Evolutionary conservation across 148 eudicot genomes (phyloP).

Genomic region (Camellia granthamiana): DNA sequence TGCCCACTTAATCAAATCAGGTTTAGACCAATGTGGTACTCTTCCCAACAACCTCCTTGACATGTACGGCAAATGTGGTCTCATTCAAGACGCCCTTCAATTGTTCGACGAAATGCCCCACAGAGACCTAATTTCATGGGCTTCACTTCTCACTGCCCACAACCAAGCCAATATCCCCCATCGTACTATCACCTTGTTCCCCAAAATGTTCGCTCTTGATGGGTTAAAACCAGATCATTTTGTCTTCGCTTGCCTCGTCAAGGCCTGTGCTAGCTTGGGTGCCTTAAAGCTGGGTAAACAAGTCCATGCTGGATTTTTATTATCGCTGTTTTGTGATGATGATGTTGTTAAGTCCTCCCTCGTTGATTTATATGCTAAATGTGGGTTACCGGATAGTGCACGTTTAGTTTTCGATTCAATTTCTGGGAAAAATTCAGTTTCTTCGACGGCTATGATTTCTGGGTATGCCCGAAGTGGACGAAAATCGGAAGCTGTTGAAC

Average conservation of each 20-base stretch:
- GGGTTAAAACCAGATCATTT: slow-evolving; percentile 36
- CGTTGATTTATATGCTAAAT: slow-evolving; percentile 71
- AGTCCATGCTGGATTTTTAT: slow-evolving; percentile 58
- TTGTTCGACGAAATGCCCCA: no score
- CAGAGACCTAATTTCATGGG: slow-evolving; percentile 42
- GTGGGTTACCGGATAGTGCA: slow-evolving; percentile 48
- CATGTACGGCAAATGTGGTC: no score
- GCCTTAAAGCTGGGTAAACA: slow-evolving; percentile 46
- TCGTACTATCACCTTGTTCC: slow-evolving; percentile 37
- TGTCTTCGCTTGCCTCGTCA: slow-evolving; percentile 52
- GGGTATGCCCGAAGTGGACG: no score
- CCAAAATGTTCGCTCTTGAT: slow-evolving; percentile 30
- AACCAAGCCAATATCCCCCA: slow-evolving; percentile 47
- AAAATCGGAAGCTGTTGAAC: no score
- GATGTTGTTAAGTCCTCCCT: slow-evolving; percentile 66
- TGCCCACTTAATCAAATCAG: slow-evolving; percentile 59
- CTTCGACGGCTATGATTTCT: slow-evolving; percentile 10
- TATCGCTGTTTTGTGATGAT: slow-evolving; percentile 43
- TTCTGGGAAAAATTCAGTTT: slow-evolving; percentile 36
- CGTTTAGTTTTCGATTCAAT: slow-evolving; percentile 52
- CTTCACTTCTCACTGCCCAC: slow-evolving; percentile 58
- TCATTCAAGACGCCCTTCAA: no score
- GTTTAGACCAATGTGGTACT: slow-evolving; percentile 36
- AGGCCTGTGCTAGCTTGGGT: slow-evolving; percentile 51
- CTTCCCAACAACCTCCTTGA: slow-evolving; percentile 30